Base-by-base conservation (phyloP, 768 basidiomycete species). In the Trametes elegans region DNA sequence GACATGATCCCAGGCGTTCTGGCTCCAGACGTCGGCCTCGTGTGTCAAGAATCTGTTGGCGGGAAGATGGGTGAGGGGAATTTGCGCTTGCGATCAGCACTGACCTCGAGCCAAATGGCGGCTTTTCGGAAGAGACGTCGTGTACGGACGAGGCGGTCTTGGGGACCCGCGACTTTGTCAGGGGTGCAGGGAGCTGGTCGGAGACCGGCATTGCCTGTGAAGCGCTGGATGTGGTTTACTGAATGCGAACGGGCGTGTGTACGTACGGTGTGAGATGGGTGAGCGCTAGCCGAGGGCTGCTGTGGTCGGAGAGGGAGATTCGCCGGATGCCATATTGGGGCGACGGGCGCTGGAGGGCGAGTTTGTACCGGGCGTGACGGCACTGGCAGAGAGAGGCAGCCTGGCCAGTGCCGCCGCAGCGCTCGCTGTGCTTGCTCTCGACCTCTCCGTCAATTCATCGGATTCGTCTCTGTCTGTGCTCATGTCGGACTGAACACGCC, bases 1-100 rank as follows among this genome's bases (percentile, higher is more conserved):
- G 40, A 94, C 91, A 66, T 93, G 91, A 66, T 93, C 90, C 94
- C 91, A 94, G 1, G 91, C 92, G 64, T 93, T 93, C 58, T 92
- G 87, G 23, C 79, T 76, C 88, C 90, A 94, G 3, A 92, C 87
- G 60, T 90, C 81, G n/a, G 74, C 66, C 35, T 85, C 79, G 23
- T 84, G 75, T 40, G 79, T 85, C 34, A 92, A 77, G 66, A 88
- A 89, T 68, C 90, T 90, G 35, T 21, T 29, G 39, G 31, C 13
- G 27, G 34, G 14, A 28, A 38, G 29, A 53, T 40, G 14, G 24
- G 27, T 24, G 36, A 32, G 35, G 27, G 16, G 14, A n/a, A 42
- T 26, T 55, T 46, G 60, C 61, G 40, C 58, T 28, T 24, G 60
- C 52, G 6, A 58, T 47, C 10, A 49, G 38, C 27, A 49, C 72